Base-by-base conservation (phyloP, 129 eudicot genomes). In the Artemisia annua region DNA sequence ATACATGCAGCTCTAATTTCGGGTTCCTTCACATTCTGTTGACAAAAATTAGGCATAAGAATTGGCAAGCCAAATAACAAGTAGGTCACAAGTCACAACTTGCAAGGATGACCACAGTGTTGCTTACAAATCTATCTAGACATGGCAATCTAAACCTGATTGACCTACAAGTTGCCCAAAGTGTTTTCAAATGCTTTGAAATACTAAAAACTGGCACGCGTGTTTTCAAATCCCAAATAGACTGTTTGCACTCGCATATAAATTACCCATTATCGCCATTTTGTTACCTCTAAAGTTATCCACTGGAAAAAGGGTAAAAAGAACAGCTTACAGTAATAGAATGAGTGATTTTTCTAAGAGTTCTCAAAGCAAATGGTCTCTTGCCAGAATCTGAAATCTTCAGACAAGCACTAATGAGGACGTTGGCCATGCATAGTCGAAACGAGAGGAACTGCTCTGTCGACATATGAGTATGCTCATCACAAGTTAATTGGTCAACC, bases 391-490 rank as follows among this genome's bases (percentile, higher is more conserved):
- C 83, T 32, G 92, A 77, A 15, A 93, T 83, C 87, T 93, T 93
- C 78, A 87, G 95, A 80, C 92, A 93, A 70, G 92, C 90, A 69
- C 98, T 93, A 68, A 93, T 87, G 78, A 93, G 95, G 26, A 84
- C 96, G 84, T 93, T 93, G 48, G 98, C 96, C 96, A 93, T 89
- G 88, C 98, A 93, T 48, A 93, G 12, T 39, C 89, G 89, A 81
- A 83, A 92, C 11, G 96, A 74, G 53, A 75, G 81, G 1, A 80
- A 59, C 54, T 30, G 51, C 20, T 64, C 68, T 59, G 63, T 43
- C 17, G 75, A 64, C 61, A 46, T 57, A 30, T 52, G 60, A 32
- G 48, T 71, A 71, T 48, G 67, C 13, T 70, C 71, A 44, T 77
- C 78, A 14, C 54, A 44, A 6, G 86, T 82, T 81, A 93, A 80